Base-by-base conservation (phyloP, 306 rosid genomes). In the Cucurbita argyrosperma region DNA sequence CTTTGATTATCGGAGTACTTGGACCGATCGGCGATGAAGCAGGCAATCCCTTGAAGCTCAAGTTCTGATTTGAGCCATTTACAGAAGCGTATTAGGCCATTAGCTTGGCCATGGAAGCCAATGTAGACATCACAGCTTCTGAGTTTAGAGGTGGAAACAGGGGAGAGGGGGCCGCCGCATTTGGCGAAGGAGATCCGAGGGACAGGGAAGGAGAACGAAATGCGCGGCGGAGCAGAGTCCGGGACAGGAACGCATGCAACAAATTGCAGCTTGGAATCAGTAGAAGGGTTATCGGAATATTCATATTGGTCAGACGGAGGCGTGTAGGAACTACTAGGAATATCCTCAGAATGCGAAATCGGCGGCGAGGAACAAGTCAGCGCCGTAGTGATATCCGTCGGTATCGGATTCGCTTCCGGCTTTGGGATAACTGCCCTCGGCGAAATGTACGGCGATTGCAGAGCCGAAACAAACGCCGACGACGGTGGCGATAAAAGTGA, bases 401-500 rank as follows among this genome's bases (percentile, higher is more conserved):
- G 47, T 14, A 5, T 23, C 11, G 42, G 53, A 35, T 68, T 68
- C 56, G 47, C 73, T 74, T 16, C 60, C 67, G 81, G 76, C 76
- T 80, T 77, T 67, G 82, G 79, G 39, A 71, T 7, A 40, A 69
- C 63, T 81, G 95, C 95, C 71, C 98, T 85, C 7, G 96, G 98
- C 58, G 98, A 92, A 64, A 92, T 87, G 79, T 90, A 90, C 10
- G 98, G 98, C 3, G 98, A 92, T 52, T 88, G 98, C 68, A 90
- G 80, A 55, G 98, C 98, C 45, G 98, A 92, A 82, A 90, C 95
- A 80, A 92, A 92, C 71, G 98, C 98, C 8, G 98, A 92, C 30
- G 98, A 90, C 77, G 96, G 85, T 8, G 97, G 96, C 4, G 97
- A 92, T 9, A 89, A 79, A n/a, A 91, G 92, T 50, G 83, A 81